These are phyloP conservation scores for Sordariomycetes sp. DNA, from an alignment of 2,329 filamentous ascomycete genomes.

Conservation along the genomic window DNA sequence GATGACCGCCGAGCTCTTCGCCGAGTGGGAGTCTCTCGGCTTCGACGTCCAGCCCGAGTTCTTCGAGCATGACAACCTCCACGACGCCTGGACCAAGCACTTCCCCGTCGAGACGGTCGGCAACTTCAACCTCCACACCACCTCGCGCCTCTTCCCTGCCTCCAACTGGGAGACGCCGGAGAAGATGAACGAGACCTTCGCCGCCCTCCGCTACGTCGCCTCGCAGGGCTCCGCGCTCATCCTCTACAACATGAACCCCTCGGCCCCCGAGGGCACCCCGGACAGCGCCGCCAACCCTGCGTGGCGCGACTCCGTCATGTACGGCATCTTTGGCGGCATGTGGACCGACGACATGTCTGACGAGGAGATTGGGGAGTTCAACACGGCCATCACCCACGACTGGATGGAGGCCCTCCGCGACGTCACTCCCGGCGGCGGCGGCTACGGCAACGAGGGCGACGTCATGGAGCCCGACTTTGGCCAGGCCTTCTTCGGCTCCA, in stretches of 20 bases:
- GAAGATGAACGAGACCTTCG: conserved; percentile 15
- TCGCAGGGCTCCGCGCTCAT: conserved; percentile 8
- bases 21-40: conserved; percentile 20
- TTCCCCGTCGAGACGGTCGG: conserved; percentile 27
- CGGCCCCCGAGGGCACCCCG: not conserved
- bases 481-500: conserved; percentile 19
- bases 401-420: conserved; percentile 16
- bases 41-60: conserved; percentile 15
- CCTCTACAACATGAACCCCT: conserved; percentile 8
- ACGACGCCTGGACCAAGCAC: conserved; percentile 22
- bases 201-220: conserved; percentile 9
- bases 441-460: conserved; percentile 29
- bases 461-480: conserved; percentile 17
- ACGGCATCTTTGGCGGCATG: conserved; percentile 9
- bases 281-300: conserved; percentile 14
- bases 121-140: conserved; percentile 29
- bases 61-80: conserved; percentile 24
- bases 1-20: conserved; percentile 31
- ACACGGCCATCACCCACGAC: conserved; percentile 14
- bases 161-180: conserved; percentile 15
- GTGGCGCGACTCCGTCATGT: conserved; percentile 12
- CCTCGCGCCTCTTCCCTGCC: conserved; percentile 14
- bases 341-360: conserved; percentile 9
- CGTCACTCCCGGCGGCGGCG: conserved; percentile 23
- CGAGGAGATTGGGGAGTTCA: conserved; percentile 9